phyloP scores from a whole-genome alignment of 1,284 basidiomycete genomes.

The Paramarasmius palmivorus region DNA sequence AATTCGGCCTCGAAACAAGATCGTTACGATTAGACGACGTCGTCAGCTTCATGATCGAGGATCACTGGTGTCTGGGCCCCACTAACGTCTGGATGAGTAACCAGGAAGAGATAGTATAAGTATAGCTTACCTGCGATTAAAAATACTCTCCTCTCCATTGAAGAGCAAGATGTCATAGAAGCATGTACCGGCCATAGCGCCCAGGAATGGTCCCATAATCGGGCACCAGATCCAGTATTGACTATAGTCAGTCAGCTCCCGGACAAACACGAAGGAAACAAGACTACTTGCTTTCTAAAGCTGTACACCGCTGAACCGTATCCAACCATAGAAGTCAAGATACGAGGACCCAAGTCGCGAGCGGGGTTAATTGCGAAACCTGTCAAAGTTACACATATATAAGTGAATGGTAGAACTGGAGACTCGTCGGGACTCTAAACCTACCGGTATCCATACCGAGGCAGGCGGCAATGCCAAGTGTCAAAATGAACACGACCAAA shows the following conservation, averaged over 20 bases:
- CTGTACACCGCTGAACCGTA: slow-evolving; percentile 38
- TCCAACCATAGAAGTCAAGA: slow-evolving; percentile 47
- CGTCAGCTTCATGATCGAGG: slow-evolving; percentile 1
- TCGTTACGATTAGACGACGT: not conserved
- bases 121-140: slow-evolving; percentile 10
- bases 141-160: slow-evolving; percentile 28
- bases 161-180: slow-evolving; percentile 39
- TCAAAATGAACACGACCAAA: slow-evolving; percentile 36
- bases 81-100: not conserved
- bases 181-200: slow-evolving; percentile 33
- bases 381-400: slow-evolving; percentile 3
- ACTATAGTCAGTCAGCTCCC: slow-evolving; percentile 17
- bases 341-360: slow-evolving; percentile 50
- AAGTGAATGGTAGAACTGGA: not conserved
- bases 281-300: slow-evolving; percentile 24
- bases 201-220: slow-evolving; percentile 34
- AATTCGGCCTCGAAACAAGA: no score
- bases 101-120: not conserved
- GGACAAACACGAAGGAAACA: not conserved
- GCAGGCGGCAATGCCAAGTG: slow-evolving; percentile 36
- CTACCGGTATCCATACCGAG: slow-evolving; percentile 39
- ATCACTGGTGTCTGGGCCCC: not conserved
- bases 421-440: not conserved
- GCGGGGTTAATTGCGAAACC: slow-evolving; percentile 49
- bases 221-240: slow-evolving; percentile 56